A percentile compares a stretch with the other conserved stretches of the same genome.
These are phyloP conservation scores for Penicillium cosmopolitanum DNA, from an alignment of 495 filamentous ascomycete genomes.

Conservation along the genomic window DNA sequence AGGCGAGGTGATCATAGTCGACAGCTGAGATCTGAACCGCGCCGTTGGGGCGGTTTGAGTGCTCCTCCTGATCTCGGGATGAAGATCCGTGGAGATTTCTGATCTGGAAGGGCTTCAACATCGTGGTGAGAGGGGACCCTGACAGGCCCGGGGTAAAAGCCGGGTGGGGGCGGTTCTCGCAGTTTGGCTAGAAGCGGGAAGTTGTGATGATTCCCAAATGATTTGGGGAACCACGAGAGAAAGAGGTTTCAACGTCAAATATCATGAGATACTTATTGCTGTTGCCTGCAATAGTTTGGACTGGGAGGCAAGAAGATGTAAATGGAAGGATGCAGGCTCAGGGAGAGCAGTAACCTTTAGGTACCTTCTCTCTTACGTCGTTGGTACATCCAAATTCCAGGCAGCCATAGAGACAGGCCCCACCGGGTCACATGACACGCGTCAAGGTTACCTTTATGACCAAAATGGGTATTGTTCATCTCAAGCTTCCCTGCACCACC, in stretches of 20 bases:
- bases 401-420: conserved; percentile 24
- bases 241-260: conserved; percentile 4
- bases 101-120: conserved; percentile 52
- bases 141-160: conserved; percentile 3
- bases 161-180: conserved; percentile 19
- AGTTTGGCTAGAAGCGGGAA: conserved; percentile 6
- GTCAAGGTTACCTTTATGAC: too few relatives aligned
- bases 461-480: too few relatives aligned
- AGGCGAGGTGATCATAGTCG: conserved; percentile 55
- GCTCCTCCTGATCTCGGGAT: conserved; percentile 12
- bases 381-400: conserved; percentile 10
- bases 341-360: background rate
- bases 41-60: conserved; percentile 16
- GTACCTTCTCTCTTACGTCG: background rate
- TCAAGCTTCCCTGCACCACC: too few relatives aligned
- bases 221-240: conserved; percentile 7
- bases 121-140: conserved; percentile 18
- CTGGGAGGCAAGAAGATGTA: background rate
- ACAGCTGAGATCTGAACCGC: conserved; percentile 45
- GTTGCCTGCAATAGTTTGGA: conserved; percentile 16
- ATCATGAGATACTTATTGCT: conserved; percentile 15
- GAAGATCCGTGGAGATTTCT: conserved; percentile 38
- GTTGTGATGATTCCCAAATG: background rate
- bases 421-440: conserved; percentile 1
- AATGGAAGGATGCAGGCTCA: conserved; percentile 9